phyloP scores from a whole-genome alignment of 2,329 filamentous ascomycete species.

The Aureobasidium sp. region DNA sequence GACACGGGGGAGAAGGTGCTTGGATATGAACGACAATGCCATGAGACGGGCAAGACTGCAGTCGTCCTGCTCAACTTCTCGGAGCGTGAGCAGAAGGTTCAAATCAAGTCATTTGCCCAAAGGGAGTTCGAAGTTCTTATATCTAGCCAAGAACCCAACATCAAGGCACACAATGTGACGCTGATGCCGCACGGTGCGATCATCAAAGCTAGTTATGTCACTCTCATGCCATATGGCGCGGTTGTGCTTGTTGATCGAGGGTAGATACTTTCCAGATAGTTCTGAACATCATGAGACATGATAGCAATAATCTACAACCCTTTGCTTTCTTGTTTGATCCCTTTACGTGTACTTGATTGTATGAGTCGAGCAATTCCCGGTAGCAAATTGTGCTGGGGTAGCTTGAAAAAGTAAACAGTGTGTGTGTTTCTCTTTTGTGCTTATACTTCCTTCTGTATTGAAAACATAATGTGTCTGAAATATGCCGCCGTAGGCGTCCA shows the following conservation, averaged over 20 bases:
- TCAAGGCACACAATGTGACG: constrained; percentile 19
- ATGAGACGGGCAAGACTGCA: constrained; percentile 35
- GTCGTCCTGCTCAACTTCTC: constrained; percentile 45
- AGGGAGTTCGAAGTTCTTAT: constrained; percentile 24
- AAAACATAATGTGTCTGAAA: too few relatives aligned
- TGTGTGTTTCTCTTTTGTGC: too few relatives aligned
- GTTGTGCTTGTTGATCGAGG: not conserved
- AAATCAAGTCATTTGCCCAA: constrained; percentile 10
- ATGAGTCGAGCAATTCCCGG: too few relatives aligned
- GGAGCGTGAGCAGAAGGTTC: constrained; percentile 32
- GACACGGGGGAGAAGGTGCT: constrained; percentile 27
- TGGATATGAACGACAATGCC: constrained; percentile 36
- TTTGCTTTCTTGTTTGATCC: too few relatives aligned
- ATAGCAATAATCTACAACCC: too few relatives aligned
- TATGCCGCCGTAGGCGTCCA: too few relatives aligned
- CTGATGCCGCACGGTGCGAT: constrained; percentile 26
- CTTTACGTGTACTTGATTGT: too few relatives aligned
- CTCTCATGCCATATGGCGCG: constrained; percentile 25
- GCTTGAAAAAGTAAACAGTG: too few relatives aligned
- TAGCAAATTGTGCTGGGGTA: too few relatives aligned
- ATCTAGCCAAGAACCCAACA: constrained; percentile 25
- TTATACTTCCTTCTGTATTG: too few relatives aligned
- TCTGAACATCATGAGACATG: not conserved
- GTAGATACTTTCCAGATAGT: not conserved
- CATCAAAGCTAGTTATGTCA: constrained; percentile 20